Conservation (phyloP, 2,329 filamentous ascomycete species). For the Calonectria henricotiae region DNA sequence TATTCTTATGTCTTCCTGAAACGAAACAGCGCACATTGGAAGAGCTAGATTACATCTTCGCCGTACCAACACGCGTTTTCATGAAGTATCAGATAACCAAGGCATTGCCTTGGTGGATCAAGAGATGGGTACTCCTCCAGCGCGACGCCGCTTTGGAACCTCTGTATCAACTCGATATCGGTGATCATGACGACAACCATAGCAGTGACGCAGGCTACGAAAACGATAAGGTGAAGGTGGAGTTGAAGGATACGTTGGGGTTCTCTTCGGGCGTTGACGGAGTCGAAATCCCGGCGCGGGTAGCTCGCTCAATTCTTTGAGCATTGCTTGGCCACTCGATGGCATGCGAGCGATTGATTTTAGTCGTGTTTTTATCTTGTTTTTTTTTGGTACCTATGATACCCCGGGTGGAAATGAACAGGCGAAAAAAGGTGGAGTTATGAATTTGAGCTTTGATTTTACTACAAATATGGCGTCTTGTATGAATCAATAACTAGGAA, state of each 20-base stretch:
- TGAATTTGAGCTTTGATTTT: slow-evolving; percentile 3
- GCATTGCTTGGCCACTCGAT: slow-evolving; percentile 13
- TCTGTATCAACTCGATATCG: slow-evolving; percentile 62
- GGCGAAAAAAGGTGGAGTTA: slow-evolving; percentile 36
- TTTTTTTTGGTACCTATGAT: slow-evolving; percentile 47
- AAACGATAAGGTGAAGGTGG: slow-evolving; percentile 60
- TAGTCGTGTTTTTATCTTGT: slow-evolving; percentile 36
- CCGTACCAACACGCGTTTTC: slow-evolving; percentile 72
- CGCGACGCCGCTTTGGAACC: slow-evolving; percentile 62
- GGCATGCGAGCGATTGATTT: slow-evolving; percentile 24
- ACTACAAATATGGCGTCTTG: neutral
- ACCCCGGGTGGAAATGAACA: slow-evolving; percentile 47
- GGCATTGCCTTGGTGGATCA: slow-evolving; percentile 75
- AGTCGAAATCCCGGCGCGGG: slow-evolving; percentile 35
- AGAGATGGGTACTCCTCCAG: slow-evolving; percentile 70
- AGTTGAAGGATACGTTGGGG: slow-evolving; percentile 59
- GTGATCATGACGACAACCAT: slow-evolving; percentile 55
- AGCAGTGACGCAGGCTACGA: slow-evolving; percentile 55
- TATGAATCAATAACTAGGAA: neutral
- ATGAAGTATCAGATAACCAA: slow-evolving; percentile 72
- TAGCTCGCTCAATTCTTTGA: slow-evolving; percentile 8
- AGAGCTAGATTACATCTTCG: slow-evolving; percentile 74
- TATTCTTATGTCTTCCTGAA: slow-evolving; percentile 73
- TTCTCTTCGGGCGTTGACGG: slow-evolving; percentile 50
- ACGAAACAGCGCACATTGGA: slow-evolving; percentile 72